Evolutionary conservation across 331 rosid species (phyloP).

Genomic region (Saraca asoca): DNA sequence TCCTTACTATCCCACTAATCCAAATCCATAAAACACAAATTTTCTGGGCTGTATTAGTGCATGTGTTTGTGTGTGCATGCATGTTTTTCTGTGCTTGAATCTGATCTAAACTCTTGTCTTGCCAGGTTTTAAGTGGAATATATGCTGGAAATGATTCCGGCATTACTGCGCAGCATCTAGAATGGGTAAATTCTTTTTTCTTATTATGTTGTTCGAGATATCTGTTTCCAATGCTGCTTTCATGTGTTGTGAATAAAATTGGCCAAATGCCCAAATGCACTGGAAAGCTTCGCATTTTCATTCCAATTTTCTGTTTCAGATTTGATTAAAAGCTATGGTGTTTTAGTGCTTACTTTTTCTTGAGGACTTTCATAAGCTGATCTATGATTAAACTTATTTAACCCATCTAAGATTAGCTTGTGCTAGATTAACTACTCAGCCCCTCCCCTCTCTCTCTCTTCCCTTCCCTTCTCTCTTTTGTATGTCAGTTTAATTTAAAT

Average conservation of each 20-base stretch:
- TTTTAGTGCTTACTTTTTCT: constrained; percentile 8
- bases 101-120: constrained; percentile 24
- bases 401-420: neutral
- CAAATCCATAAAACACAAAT: no score
- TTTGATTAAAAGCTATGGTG: neutral
- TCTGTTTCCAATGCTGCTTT: constrained; percentile 2
- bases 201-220: neutral
- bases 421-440: constrained; percentile 5
- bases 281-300: neutral
- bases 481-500: no score
- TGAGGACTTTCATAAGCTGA: constrained; percentile 10
- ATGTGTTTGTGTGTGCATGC: no score
- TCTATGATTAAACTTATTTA: constrained; percentile 12
- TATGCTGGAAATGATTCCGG: constrained; percentile 82
- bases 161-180: constrained; percentile 90
- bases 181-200: constrained; percentile 62
- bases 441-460: no score
- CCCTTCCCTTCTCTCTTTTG: no score
- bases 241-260: neutral
- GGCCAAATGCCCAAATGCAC: constrained; percentile 6
- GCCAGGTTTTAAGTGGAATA: constrained; percentile 86
- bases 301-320: constrained; percentile 1
- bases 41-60: no score
- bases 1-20: no score
- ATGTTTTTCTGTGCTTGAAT: constrained; percentile 4